Conservation (phyloP, 1,284 basidiomycete genomes). For the Cutaneotrichosporon spelunceum region DNA sequence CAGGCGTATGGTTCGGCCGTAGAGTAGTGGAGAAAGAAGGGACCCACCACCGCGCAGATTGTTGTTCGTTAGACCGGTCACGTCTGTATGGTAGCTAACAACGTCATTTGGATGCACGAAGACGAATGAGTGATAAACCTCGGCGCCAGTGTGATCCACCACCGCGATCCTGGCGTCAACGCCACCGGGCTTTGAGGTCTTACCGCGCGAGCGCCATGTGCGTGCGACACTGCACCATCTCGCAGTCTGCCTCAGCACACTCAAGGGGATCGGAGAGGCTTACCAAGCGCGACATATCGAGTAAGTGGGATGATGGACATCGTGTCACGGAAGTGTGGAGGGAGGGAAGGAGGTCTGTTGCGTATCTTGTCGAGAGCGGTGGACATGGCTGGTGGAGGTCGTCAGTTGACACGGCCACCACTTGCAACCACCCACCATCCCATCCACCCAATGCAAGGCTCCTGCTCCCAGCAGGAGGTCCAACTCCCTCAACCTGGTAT, state of each 20-base stretch:
- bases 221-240: slow-evolving; percentile 35
- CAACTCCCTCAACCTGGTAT: slow-evolving; percentile 17
- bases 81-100: slow-evolving; percentile 56
- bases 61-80: slow-evolving; percentile 50
- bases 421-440: neutral
- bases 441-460: neutral
- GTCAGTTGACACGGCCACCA: neutral
- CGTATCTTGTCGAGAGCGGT: neutral
- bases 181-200: neutral
- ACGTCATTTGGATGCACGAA: slow-evolving; percentile 53
- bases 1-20: too few relatives aligned
- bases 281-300: slow-evolving; percentile 38
- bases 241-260: slow-evolving; percentile 37
- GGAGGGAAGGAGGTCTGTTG: neutral
- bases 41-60: slow-evolving; percentile 53
- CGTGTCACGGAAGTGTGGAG: neutral
- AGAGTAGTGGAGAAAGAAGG: neutral
- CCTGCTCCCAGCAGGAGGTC: neutral
- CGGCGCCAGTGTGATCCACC: slow-evolving; percentile 54
- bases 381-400: slow-evolving; percentile 4
- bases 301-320: slow-evolving; percentile 18
- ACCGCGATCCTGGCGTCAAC: slow-evolving; percentile 44
- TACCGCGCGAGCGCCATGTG: slow-evolving; percentile 33
- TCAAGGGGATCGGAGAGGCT: neutral
- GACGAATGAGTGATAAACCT: slow-evolving; percentile 55